Percentiles rank a stretch among this genome's conserved stretches.
phyloP scores from a whole-genome alignment of 1,139 yeast species.

The Lodderomyces oxycetoniae region DNA sequence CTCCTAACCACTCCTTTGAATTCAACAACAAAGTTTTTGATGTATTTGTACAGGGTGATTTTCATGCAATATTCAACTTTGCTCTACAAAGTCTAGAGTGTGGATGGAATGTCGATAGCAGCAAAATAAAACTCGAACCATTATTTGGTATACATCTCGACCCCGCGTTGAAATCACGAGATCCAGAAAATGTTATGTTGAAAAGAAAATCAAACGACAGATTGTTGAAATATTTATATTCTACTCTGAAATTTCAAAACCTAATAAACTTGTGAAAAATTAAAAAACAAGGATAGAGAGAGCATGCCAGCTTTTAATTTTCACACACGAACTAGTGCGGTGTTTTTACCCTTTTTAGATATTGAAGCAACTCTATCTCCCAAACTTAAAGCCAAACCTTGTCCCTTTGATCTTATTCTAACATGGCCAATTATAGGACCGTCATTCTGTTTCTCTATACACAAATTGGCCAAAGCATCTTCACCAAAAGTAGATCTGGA shows the following conservation, averaged over 20 bases:
- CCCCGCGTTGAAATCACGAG: conserved; percentile 22
- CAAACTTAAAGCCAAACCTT: conserved; percentile 89
- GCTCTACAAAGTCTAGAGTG: conserved; percentile 8
- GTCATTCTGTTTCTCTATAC: conserved; percentile 75
- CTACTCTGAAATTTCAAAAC: conserved; percentile 4
- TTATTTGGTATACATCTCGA: conserved; percentile 25
- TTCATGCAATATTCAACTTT: conserved; percentile 16
- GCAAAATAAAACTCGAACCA: conserved; percentile 15
- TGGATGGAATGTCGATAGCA: conserved; percentile 13
- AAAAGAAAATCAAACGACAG: conserved; percentile 14
- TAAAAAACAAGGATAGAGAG: too few species aligned
- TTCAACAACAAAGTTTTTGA: conserved; percentile 8
- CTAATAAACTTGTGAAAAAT: background rate
- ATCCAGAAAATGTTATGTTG: conserved; percentile 17
- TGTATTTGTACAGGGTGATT: conserved; percentile 20
- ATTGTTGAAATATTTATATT: conserved; percentile 13
- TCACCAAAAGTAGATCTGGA: conserved; percentile 95
- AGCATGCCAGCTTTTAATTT: too few species aligned
- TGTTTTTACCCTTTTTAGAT: conserved; percentile 49
- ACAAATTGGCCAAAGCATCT: conserved; percentile 92
- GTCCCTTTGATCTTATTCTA: conserved; percentile 95
- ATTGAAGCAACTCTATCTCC: conserved; percentile 90
- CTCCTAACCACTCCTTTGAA: background rate
- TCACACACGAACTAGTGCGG: conserved; percentile 18
- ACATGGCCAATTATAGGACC: conserved; percentile 91